phyloP scores from a whole-genome alignment of 805 yeast species.

The Starmerella apis region DNA sequence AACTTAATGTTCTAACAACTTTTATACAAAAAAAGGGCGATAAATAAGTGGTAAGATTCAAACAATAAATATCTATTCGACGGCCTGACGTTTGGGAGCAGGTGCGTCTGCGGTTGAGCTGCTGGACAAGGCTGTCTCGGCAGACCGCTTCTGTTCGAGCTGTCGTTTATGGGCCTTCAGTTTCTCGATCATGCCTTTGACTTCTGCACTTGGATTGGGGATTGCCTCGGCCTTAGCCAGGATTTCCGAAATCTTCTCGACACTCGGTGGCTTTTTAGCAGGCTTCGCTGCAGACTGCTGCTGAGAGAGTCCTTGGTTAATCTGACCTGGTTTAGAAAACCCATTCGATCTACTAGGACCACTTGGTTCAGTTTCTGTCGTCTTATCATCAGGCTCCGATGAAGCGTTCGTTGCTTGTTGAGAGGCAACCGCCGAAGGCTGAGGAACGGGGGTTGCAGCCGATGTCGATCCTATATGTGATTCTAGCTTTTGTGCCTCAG shows the following conservation, averaged over 20 bases:
- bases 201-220: constrained; percentile 31
- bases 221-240: constrained; percentile 33
- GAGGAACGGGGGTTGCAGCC: too few species aligned
- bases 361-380: too few species aligned
- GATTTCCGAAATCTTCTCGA: constrained; percentile 30
- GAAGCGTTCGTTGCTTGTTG: too few species aligned
- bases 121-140: constrained; percentile 6
- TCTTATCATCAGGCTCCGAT: too few species aligned
- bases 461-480: too few species aligned
- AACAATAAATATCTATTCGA: constrained; percentile 7
- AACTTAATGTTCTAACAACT: background rate
- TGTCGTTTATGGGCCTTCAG: constrained; percentile 29
- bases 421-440: too few species aligned
- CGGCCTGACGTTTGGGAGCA: constrained; percentile 18
- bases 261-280: constrained; percentile 24
- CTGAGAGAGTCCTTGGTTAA: background rate
- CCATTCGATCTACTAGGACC: background rate
- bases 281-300: background rate
- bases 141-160: constrained; percentile 24
- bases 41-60: constrained; percentile 4
- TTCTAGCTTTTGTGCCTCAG: too few species aligned
- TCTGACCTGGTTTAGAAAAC: background rate
- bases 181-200: constrained; percentile 31
- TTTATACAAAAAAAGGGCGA: constrained; percentile 3
- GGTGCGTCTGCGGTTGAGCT: constrained; percentile 7